Base-by-base conservation (phyloP, 495 filamentous ascomycete species). In the Parathielavia hyrcaniae region DNA sequence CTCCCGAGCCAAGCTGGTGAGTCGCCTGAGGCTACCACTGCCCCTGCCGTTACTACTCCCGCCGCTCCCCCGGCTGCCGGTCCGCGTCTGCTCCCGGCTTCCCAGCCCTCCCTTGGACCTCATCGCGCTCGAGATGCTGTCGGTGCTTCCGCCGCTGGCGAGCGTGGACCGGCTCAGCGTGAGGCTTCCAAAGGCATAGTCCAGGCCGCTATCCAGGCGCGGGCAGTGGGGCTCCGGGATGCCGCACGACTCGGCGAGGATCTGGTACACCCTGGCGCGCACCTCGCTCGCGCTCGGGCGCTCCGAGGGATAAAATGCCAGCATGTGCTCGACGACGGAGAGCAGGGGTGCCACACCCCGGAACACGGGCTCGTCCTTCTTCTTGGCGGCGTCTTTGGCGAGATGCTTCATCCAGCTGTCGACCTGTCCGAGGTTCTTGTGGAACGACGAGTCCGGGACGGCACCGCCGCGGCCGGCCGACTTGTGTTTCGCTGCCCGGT, bases 381-480 rank as follows among this genome's bases (percentile, higher is more conserved):
- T 86, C 67, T 87, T 86, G 41, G 78, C 68, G 22, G 86, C 82
- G 26, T 90, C 85, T 49, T 83, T 82, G 44, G 83, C 81, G 0
- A 96, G 71, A 11, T 77, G 70, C 0, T 78, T 77, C 68, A 92
- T 87, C 91, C 92, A 96, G 16, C 77, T 81, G 46, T 85, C 82
- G 1, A 95, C 81, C 65, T 91, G 88, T 14, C 79, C 80, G 0
- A 87, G 73, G 63, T 95, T 93, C 26, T 83, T 83, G 67, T 96
- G 91, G 71, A 91, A 97, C 0, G 86, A 90, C 1, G 86, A 81
- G 64, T 96, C 88, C 11, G 86, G 75, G 10, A 77, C 81, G 30
- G 86, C 81, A 3, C 85, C 85, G 56, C 86, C 86, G 14, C 87
- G 79, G 13, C 87, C 86, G 8, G 80, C 79, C 35, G 64, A 57